phyloP scores from a whole-genome alignment of 352 stramenopile genomes.

The Salisapilia sapeloensis region DNA sequence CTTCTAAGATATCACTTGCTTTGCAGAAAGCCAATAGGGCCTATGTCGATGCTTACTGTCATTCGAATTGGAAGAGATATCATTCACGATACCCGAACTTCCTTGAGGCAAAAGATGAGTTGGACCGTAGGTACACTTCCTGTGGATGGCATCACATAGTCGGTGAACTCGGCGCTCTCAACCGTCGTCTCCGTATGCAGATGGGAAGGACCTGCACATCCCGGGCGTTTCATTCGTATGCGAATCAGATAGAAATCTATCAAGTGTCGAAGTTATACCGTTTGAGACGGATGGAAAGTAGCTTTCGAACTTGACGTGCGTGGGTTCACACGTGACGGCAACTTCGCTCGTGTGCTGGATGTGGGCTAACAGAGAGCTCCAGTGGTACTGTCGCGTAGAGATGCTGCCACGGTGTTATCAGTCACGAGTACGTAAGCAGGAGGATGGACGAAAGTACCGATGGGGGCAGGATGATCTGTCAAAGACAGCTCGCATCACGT shows the following conservation, averaged over 20 bases:
- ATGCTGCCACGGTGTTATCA: conserved; percentile 6
- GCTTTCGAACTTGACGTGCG: conserved; percentile 66
- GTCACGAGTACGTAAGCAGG: background rate
- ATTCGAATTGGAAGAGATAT: too few relatives aligned
- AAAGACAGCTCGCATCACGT: conserved; percentile 69
- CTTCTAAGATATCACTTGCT: conserved; percentile 48
- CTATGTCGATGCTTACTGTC: too few relatives aligned
- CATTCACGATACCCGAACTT: conserved; percentile 67
- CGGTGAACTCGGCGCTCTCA: conserved; percentile 55
- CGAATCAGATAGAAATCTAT: background rate
- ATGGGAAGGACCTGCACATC: too few relatives aligned
- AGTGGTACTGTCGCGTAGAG: conserved; percentile 48
- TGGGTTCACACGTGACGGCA: conserved; percentile 35
- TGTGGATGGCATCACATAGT: conserved; percentile 31
- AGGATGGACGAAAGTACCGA: conserved; percentile 6
- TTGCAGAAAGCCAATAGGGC: conserved; percentile 65
- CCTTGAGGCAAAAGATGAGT: conserved; percentile 72
- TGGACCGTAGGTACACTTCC: conserved; percentile 34
- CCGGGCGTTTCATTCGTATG: conserved; percentile 45
- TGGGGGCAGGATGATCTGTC: conserved; percentile 32
- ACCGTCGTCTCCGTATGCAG: conserved; percentile 73
- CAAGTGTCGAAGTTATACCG: conserved; percentile 5
- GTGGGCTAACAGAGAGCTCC: conserved; percentile 53
- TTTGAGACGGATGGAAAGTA: conserved; percentile 42
- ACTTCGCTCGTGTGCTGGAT: conserved; percentile 75